Conservation (phyloP, 257 asterid species). For the Fraxinus cuspidata region DNA sequence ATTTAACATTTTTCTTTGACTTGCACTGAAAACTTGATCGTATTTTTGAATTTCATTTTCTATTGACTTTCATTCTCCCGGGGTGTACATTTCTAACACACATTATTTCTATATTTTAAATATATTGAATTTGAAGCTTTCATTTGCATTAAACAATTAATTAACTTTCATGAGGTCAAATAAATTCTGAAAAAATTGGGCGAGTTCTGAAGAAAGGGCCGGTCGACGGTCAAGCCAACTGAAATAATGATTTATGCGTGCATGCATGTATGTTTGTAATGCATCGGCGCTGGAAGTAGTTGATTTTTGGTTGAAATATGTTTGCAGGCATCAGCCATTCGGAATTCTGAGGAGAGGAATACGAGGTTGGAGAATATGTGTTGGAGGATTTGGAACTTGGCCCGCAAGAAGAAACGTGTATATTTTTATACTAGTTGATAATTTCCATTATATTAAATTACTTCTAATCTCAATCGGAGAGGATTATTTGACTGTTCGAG, state of each 20-base stretch:
- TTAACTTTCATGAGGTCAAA: not conserved
- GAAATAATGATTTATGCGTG: slow-evolving; percentile 3
- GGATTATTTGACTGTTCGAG: slow-evolving; percentile 1
- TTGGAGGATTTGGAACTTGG: slow-evolving; percentile 84
- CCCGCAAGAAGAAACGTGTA: slow-evolving; percentile 70
- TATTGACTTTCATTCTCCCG: not conserved
- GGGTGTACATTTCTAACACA: not conserved
- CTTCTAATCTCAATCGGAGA: not conserved
- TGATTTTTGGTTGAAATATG: slow-evolving; percentile 5
- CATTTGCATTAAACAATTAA: not conserved
- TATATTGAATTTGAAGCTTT: not conserved
- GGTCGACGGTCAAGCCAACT: not conserved
- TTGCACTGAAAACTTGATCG: not conserved
- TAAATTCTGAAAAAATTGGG: not conserved
- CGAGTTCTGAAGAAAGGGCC: not conserved
- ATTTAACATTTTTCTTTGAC: not conserved
- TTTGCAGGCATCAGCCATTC: slow-evolving; percentile 62
- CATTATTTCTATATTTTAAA: not conserved
- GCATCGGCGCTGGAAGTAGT: not conserved
- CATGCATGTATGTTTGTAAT: not conserved
- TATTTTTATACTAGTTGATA: not conserved
- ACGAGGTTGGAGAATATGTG: slow-evolving; percentile 84
- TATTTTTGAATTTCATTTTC: not conserved
- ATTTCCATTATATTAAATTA: slow-evolving; percentile 1
- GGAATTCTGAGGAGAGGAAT: slow-evolving; percentile 78